A percentile compares a stretch with the other conserved stretches of the same genome.
phyloP scores from a whole-genome alignment of 306 rosid genomes.

The Malus orientalis region DNA sequence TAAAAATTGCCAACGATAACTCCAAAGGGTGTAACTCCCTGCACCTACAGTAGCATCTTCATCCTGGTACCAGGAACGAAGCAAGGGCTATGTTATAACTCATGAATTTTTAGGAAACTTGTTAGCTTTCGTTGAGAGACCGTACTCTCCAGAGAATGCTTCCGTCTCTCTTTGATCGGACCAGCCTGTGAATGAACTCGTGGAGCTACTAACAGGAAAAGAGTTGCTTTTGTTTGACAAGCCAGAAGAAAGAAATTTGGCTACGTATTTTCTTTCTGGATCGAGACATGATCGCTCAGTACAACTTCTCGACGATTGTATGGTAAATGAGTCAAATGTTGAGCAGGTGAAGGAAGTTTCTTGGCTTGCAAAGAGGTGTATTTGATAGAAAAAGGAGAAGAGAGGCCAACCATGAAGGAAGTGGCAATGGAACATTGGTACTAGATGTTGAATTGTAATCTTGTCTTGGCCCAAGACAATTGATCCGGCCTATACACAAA shows the following conservation, averaged over 20 bases:
- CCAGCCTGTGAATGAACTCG: constrained; percentile 29
- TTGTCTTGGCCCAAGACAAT: too few species aligned
- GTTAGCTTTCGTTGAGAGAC: constrained; percentile 50
- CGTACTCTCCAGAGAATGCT: constrained; percentile 51
- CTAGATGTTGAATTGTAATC: not conserved
- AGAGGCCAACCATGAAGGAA: not conserved
- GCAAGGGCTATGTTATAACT: not conserved
- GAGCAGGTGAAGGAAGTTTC: not conserved
- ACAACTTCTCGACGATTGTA: not conserved
- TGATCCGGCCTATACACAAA: too few species aligned
- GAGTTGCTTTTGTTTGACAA: not conserved
- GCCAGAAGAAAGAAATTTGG: not conserved
- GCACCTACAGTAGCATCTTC: not conserved
- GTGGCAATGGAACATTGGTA: not conserved
- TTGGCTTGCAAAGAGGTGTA: not conserved
- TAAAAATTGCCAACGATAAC: too few species aligned
- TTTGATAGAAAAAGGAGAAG: not conserved
- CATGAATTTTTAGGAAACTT: constrained; percentile 15
- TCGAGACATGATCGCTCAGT: not conserved
- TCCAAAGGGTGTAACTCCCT: too few species aligned
- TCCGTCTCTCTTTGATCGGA: constrained; percentile 30
- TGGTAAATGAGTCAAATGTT: not conserved
- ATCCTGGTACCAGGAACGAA: not conserved
- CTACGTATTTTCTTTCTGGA: not conserved
- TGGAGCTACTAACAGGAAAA: constrained; percentile 12